Conservation (phyloP, 2,329 filamentous ascomycete genomes). For the Pyricularia grisea region DNA sequence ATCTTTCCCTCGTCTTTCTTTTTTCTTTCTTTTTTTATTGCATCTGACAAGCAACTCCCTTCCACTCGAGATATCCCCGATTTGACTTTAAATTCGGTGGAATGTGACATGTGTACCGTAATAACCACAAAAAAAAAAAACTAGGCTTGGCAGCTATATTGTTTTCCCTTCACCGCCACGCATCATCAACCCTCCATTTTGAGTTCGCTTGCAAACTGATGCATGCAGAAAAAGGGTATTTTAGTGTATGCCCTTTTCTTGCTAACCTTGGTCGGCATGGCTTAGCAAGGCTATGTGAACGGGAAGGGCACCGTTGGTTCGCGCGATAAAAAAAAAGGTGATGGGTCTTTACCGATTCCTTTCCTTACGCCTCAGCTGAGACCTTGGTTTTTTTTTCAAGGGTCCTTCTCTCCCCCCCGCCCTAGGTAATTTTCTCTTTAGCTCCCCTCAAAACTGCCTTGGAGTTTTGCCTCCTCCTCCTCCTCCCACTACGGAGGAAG, state of each 20-base stretch:
- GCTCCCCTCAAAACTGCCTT: too few species aligned
- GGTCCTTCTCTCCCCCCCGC: not conserved
- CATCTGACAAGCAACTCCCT: too few species aligned
- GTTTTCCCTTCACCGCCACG: too few species aligned
- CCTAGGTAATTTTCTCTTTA: not conserved
- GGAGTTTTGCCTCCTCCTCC: too few species aligned
- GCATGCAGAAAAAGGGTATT: not conserved
- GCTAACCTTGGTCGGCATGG: not conserved
- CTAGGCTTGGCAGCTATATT: too few species aligned
- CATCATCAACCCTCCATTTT: too few species aligned
- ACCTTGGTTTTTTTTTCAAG: not conserved
- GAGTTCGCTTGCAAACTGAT: too few species aligned
- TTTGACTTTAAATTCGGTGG: too few species aligned
- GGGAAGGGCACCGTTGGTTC: not conserved
- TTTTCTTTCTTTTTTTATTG: too few species aligned
- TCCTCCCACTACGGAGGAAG: not conserved
- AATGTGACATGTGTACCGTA: too few species aligned
- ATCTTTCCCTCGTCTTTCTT: not conserved
- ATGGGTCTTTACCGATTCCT: not conserved
- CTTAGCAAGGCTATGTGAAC: not conserved
- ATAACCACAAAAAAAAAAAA: too few species aligned
- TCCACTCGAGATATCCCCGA: too few species aligned
- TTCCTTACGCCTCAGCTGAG: not conserved
- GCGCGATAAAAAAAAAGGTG: not conserved
- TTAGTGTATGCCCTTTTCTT: not conserved